Conservation (phyloP, 1,284 basidiomycete species). For the Moniliophthora roreri region DNA sequence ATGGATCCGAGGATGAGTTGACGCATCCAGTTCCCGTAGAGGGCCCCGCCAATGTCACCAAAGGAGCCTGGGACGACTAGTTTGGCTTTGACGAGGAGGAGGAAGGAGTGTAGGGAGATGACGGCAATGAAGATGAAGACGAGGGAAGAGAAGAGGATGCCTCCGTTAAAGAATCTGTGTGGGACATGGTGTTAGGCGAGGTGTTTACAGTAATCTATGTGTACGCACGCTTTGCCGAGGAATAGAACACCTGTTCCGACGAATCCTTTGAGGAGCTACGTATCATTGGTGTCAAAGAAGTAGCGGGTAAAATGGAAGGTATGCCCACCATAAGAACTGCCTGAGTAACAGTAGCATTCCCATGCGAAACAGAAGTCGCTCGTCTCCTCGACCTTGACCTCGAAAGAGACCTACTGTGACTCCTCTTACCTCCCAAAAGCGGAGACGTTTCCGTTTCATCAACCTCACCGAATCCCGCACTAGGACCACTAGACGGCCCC, state of each 20-base stretch:
- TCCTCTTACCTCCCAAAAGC: slow-evolving; percentile 36
- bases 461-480: slow-evolving; percentile 27
- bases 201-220: slow-evolving; percentile 3
- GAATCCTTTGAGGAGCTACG: slow-evolving; percentile 88
- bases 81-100: slow-evolving; percentile 89
- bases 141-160: slow-evolving; percentile 86
- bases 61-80: slow-evolving; percentile 91
- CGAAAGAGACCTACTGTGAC: slow-evolving; percentile 26
- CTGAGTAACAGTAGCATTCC: slow-evolving; percentile 86
- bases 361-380: slow-evolving; percentile 53
- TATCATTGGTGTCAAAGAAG: slow-evolving; percentile 9
- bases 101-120: slow-evolving; percentile 92
- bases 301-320: slow-evolving; percentile 5
- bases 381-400: slow-evolving; percentile 53
- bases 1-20: slow-evolving; percentile 88
- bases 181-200: not conserved
- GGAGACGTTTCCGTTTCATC: slow-evolving; percentile 47
- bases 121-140: slow-evolving; percentile 82
- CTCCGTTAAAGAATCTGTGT: slow-evolving; percentile 89
- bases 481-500: slow-evolving; percentile 20
- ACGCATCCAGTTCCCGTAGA: slow-evolving; percentile 95
- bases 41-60: slow-evolving; percentile 92
- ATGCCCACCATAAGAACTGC: slow-evolving; percentile 83
- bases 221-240: slow-evolving; percentile 85
- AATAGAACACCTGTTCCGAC: slow-evolving; percentile 97